Base-by-base conservation (phyloP, 192 early-diverging fungal genomes). In the Mortierella alpina region DNA sequence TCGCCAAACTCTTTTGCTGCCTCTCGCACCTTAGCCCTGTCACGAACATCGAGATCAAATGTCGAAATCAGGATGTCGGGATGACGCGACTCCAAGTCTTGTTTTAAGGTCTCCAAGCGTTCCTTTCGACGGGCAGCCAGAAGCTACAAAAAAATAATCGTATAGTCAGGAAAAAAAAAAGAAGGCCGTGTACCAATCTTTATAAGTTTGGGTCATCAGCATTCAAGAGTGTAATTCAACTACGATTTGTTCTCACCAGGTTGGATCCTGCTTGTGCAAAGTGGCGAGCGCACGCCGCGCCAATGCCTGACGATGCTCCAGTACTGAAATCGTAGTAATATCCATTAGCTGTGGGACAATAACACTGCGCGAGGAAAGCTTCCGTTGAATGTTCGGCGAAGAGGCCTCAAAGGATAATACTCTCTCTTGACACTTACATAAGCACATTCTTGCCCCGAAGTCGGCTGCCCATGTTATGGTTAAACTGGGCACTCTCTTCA, bases 231-330 rank as follows among this genome's bases (percentile, higher is more conserved):
- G 6, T 7, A 0, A 9, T 20, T 56, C 20, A 22, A 44, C 18
- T 15, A 31, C 6, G 6, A 9, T 22, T n/a, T 18, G 2, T 10
- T 17, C 39, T 51, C 77, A 93, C 86, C 66, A 94, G 64, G 58
- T 88, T 83, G 31, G 88, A 84, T 46, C 90, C 90, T 52, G 81
- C 85, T 40, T 86, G 79, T 20, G 92, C 91, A 63, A 92, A 94
- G 56, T 92, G 87, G 17, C 88, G 63, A 17, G 93, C 93, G 20
- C 83, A 85, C n/a, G 91, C 91, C 67, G 88, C 85, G 58, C 93
- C 93, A 49, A 93, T 94, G 47, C 92, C 92, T 6, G 90, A 84
- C 31, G 87, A 87, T 31, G 93, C 91, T 10, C 93, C 93, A 47
- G 92, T 92, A 58, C 86, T 90, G 31, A 2, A 31, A 74, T 55